A percentile compares a stretch with the other conserved stretches of the same genome.
Conservation (phyloP, 345 rosid species). For the Linum tenue region DNA sequence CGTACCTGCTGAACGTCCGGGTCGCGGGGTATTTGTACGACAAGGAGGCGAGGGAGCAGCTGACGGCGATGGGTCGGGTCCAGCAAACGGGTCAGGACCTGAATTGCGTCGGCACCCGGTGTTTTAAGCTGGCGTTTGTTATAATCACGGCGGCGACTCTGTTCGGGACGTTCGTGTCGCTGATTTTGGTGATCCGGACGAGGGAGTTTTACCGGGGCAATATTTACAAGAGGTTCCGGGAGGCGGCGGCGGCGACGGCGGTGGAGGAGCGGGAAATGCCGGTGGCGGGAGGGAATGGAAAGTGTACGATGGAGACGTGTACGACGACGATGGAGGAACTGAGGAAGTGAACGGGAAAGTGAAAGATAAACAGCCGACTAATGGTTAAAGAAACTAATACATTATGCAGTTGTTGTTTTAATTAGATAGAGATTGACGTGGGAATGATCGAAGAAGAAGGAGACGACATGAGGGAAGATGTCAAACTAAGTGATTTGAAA, state of each 20-base stretch:
- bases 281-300: not conserved
- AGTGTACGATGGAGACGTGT: not conserved
- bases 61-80: not conserved
- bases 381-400: too few relatives aligned
- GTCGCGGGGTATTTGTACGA: slow-evolving; percentile 5
- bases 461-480: too few relatives aligned
- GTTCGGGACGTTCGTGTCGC: slow-evolving; percentile 1
- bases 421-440: too few relatives aligned
- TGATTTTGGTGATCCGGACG: slow-evolving; percentile 6
- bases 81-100: not conserved
- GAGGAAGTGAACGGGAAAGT: not conserved
- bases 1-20: slow-evolving; percentile 1
- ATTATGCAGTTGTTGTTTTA: too few relatives aligned
- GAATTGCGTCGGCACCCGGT: slow-evolving; percentile 1
- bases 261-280: not conserved
- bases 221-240: slow-evolving; percentile 11
- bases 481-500: too few relatives aligned
- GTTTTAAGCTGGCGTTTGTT: slow-evolving; percentile 1
- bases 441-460: too few relatives aligned
- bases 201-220: slow-evolving; percentile 5
- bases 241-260: not conserved
- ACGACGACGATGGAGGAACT: too few relatives aligned
- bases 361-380: not conserved
- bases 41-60: slow-evolving; percentile 2
- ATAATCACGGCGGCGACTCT: slow-evolving; percentile 2